Base-by-base conservation (phyloP, 2,329 filamentous ascomycete species). In the Dactylonectria estremocensis region DNA sequence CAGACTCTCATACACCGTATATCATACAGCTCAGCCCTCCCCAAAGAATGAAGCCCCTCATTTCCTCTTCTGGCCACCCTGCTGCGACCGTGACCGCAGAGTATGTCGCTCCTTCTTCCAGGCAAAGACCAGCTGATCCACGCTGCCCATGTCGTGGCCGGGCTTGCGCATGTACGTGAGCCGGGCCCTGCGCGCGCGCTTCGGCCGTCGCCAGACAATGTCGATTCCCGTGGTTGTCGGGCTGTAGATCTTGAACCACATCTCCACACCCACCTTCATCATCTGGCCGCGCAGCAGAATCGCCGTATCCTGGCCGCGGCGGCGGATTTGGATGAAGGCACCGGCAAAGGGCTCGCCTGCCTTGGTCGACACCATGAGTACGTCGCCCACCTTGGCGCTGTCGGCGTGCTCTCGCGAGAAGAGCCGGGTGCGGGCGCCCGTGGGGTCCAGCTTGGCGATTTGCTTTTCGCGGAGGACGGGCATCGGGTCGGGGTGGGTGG, bases 241-340 rank as follows among this genome's bases (percentile, higher is more conserved):
- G 78, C 90, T 93, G 86, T 96, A 98, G 66, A 98, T 87, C 87
- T 99, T 99, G 83, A 93, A 95, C 91, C 94, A 97, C 94, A 97
- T 96, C 88, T 99, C 96, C 67, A 97, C 94, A 68, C 94, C 93
- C 7, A 97, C 90, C 75, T 93, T 90, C 73, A 94, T 95, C 75
- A 99, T 84, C 79, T 97, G 91, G 76, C 95, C 95, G 64, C 96
- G 89, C 67, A 99, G 86, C 67, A 97, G 84, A 62, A 99, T 92
- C 5, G 93, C 93, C 2, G 94, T 97, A 83, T 98, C 95, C 67
- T 96, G 89, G 67, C 95, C 95, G n/a, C 93, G 88, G 61, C 94
- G 88, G 63, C 95, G 93, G 79, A 99, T 95, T 78, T 92, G 93
- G 78, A 99, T 86, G 77, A 93, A 93, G 14, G 96, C 94, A 46